Conservation (phyloP, 306 rosid species). For the Begonia masoniana region DNA sequence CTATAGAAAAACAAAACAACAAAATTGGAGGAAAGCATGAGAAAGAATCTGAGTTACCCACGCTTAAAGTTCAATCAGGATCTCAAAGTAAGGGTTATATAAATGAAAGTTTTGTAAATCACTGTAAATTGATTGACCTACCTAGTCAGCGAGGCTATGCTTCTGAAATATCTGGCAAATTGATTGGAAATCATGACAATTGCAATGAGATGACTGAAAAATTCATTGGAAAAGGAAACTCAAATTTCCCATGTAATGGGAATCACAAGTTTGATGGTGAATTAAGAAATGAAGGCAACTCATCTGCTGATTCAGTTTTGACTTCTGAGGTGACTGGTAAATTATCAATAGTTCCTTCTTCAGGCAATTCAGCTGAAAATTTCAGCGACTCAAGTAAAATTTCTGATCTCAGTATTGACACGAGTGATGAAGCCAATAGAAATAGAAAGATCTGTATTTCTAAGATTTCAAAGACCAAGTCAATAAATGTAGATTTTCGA, state of each 20-base stretch:
- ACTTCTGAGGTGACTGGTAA: slow-evolving; percentile 40
- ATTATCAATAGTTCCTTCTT: slow-evolving; percentile 29
- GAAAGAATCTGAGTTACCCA: slow-evolving; percentile 11
- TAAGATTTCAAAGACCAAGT: slow-evolving; percentile 64
- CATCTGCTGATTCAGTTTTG: slow-evolving; percentile 52
- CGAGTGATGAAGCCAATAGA: slow-evolving; percentile 47
- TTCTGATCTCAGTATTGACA: slow-evolving; percentile 22
- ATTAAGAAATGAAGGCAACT: slow-evolving; percentile 43
- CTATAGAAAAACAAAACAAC: slow-evolving; percentile 34
- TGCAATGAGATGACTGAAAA: slow-evolving; percentile 30
- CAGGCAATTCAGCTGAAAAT: slow-evolving; percentile 34
- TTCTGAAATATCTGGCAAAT: slow-evolving; percentile 31
- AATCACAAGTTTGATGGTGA: slow-evolving; percentile 34
- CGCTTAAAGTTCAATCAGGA: slow-evolving; percentile 21
- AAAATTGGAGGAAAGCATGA: slow-evolving; percentile 20
- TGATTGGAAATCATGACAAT: slow-evolving; percentile 21
- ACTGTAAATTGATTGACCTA: slow-evolving; percentile 17
- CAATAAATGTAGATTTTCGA: slow-evolving; percentile 86
- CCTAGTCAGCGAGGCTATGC: slow-evolving; percentile 24
- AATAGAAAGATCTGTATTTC: slow-evolving; percentile 65
- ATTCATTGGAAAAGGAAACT: slow-evolving; percentile 25
- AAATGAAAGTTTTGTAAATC: slow-evolving; percentile 18
- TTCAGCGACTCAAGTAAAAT: slow-evolving; percentile 32
- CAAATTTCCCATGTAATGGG: slow-evolving; percentile 35
- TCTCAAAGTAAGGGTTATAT: slow-evolving; percentile 17